Percentiles rank a stretch among this genome's conserved stretches.
These are phyloP conservation scores for Macrolepiota dolichaula DNA, from an alignment of 768 basidiomycete genomes.

Conservation along the genomic window DNA sequence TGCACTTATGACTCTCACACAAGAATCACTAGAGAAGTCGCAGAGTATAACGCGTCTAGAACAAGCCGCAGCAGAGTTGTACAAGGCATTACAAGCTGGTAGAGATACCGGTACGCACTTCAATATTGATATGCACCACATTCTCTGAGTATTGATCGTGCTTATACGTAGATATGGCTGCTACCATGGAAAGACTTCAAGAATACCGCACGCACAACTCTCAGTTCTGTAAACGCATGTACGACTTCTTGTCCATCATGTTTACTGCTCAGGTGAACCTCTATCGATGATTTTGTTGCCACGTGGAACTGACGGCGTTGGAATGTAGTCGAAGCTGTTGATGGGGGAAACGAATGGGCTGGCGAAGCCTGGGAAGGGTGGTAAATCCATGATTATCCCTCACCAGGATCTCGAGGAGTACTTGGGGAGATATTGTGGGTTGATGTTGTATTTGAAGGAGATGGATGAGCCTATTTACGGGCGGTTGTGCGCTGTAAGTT, in stretches of 20 bases:
- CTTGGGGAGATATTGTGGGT: constrained; percentile 82
- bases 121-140: not conserved
- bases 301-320: not conserved
- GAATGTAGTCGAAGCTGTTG: constrained; percentile 59
- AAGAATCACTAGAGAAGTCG: constrained; percentile 84
- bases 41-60: constrained; percentile 77
- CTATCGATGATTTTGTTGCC: not conserved
- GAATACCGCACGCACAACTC: constrained; percentile 88
- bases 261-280: constrained; percentile 78
- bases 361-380: constrained; percentile 34
- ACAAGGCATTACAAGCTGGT: constrained; percentile 90
- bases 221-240: constrained; percentile 90
- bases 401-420: constrained; percentile 80
- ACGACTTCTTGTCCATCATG: constrained; percentile 89
- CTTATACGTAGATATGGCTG: constrained; percentile 76
- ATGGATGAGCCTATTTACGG: constrained; percentile 91
- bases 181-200: constrained; percentile 87
- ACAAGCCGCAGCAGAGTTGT: constrained; percentile 80
- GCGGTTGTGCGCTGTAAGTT: constrained; percentile 78
- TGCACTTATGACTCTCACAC: constrained; percentile 71
- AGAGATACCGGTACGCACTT: constrained; percentile 70
- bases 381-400: constrained; percentile 43
- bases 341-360: constrained; percentile 63
- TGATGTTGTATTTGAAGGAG: constrained; percentile 92
- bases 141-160: not conserved